Conservation (phyloP, 257 asterid species). For the Capsicum pubescens region DNA sequence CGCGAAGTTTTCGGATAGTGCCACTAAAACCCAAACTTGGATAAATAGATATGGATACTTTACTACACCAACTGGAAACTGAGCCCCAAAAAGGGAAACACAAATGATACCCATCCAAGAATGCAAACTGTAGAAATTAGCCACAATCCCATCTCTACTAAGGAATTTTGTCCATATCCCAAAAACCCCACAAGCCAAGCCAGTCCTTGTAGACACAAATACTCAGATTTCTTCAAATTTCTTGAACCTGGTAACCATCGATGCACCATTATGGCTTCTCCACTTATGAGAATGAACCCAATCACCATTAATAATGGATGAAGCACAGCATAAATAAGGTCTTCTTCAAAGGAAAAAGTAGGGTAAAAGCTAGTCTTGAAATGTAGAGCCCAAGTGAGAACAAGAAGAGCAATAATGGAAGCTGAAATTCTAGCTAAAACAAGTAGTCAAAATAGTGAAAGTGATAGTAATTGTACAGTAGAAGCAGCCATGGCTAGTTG, state of each 20-base stretch:
- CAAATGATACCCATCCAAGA: slow-evolving; percentile 91
- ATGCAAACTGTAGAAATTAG: slow-evolving; percentile 84
- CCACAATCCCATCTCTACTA: slow-evolving; percentile 76
- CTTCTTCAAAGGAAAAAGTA: slow-evolving; percentile 52
- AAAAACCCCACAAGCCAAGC: slow-evolving; percentile 85
- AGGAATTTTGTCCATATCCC: slow-evolving; percentile 90
- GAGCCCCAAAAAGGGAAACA: slow-evolving; percentile 75
- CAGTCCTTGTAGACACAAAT: slow-evolving; percentile 84
- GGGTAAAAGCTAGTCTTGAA: slow-evolving; percentile 72
- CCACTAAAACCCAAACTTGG: no score
- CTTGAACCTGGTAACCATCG: slow-evolving; percentile 89
- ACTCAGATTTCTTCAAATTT: slow-evolving; percentile 76
- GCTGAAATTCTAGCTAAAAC: slow-evolving; percentile 72
- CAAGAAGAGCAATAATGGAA: slow-evolving; percentile 68
- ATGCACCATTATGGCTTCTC: slow-evolving; percentile 93
- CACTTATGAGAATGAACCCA: slow-evolving; percentile 84
- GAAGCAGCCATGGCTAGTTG: slow-evolving; percentile 47
- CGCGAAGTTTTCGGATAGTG: no score
- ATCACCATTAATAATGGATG: slow-evolving; percentile 94
- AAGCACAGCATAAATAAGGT: slow-evolving; percentile 72
- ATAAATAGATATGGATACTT: no score
- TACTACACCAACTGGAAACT: slow-evolving; percentile 32
- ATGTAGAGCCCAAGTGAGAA: slow-evolving; percentile 66
- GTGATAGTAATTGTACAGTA: slow-evolving; percentile 15
- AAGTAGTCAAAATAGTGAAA: slow-evolving; percentile 44